Conservation (phyloP, 352 stramenopile species). For the Blastocystis sp. region DNA sequence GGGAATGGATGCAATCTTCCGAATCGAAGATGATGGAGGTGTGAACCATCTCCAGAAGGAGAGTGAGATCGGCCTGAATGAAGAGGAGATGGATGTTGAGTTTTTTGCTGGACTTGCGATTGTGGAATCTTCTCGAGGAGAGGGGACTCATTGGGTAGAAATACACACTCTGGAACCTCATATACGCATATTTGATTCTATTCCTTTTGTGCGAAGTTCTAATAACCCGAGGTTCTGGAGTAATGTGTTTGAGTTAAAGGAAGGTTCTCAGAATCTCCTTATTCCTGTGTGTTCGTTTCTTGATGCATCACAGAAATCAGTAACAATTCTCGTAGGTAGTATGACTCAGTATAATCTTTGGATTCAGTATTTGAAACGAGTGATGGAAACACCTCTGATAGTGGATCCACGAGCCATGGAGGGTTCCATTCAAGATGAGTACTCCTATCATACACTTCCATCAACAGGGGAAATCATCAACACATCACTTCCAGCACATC, state of each 20-base stretch:
- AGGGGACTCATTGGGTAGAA: not conserved
- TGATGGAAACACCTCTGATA: not conserved
- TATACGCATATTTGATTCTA: not conserved
- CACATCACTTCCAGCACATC: conserved; percentile 41
- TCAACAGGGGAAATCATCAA: not conserved
- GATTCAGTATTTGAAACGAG: not conserved
- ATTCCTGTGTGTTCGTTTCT: not conserved
- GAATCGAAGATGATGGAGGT: conserved; percentile 11
- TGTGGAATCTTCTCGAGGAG: not conserved
- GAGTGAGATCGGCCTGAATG: not conserved
- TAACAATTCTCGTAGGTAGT: not conserved
- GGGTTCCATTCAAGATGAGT: not conserved
- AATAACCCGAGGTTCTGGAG: not conserved
- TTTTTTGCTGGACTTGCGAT: not conserved
- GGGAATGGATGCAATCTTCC: not conserved
- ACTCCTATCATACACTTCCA: not conserved
- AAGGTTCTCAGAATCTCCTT: not conserved
- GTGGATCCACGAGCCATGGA: not conserved
- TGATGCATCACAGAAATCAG: not conserved
- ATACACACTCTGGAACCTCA: not conserved
- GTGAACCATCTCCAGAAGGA: not conserved
- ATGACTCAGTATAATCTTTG: not conserved
- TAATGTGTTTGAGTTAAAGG: not conserved
- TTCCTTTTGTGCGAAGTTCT: conserved; percentile 20
- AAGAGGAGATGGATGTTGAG: not conserved